Percentiles rank a stretch among this genome's conserved stretches.
phyloP scores from a whole-genome alignment of 306 rosid genomes.

The Medicago truncatula region DNA sequence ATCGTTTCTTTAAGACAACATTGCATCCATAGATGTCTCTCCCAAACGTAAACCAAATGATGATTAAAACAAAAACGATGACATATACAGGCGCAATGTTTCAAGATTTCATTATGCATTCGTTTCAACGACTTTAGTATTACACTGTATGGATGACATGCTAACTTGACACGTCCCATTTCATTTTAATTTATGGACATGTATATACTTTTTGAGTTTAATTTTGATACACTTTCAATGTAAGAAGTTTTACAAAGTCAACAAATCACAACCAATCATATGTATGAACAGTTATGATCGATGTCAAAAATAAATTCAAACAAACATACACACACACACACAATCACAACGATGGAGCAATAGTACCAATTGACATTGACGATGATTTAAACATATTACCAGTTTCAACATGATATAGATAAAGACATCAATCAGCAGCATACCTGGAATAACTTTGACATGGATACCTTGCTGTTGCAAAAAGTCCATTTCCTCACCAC shows the following conservation, averaged over 20 bases:
- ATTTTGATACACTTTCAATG: too few relatives aligned
- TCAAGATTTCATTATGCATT: slow-evolving; percentile 9
- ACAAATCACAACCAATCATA: too few relatives aligned
- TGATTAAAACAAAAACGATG: background rate
- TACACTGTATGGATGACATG: background rate
- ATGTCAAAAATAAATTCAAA: too few relatives aligned
- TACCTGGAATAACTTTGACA: slow-evolving; percentile 97
- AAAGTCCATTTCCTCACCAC: slow-evolving; percentile 99
- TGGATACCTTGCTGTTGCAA: slow-evolving; percentile 88
- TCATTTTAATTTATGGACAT: background rate
- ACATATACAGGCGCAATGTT: background rate
- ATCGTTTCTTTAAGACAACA: background rate
- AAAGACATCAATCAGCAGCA: slow-evolving; percentile 15
- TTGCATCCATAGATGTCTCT: background rate
- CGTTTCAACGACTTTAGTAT: background rate
- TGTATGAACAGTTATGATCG: too few relatives aligned
- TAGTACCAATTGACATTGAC: slow-evolving; percentile 2
- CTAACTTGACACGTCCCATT: background rate
- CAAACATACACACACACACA: too few relatives aligned
- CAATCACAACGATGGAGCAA: background rate
- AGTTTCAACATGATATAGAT: slow-evolving; percentile 30
- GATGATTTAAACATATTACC: slow-evolving; percentile 7
- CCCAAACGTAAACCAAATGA: background rate
- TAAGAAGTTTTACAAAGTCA: too few relatives aligned
- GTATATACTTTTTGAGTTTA: background rate